These are phyloP conservation scores for Parmales sp. DNA, from an alignment of 108 stramenopile species.

Conservation along the genomic window DNA sequence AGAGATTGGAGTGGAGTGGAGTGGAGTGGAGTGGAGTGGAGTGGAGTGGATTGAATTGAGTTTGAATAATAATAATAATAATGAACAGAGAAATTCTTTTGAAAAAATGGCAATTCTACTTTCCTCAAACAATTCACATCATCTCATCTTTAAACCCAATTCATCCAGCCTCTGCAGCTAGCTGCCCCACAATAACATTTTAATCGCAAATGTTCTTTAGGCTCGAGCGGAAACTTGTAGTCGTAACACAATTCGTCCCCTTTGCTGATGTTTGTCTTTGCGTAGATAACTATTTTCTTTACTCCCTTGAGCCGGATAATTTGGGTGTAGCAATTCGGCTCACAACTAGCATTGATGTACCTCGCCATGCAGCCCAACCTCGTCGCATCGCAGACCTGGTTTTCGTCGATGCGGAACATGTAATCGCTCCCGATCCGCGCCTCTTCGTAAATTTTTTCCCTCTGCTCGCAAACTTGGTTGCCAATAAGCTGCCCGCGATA, in stretches of 20 bases:
- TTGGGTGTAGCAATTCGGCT: conserved; percentile 42
- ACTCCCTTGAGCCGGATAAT: conserved; percentile 1
- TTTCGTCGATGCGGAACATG: conserved; percentile 43
- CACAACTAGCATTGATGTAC: conserved; percentile 53
- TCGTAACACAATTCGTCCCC: conserved; percentile 61
- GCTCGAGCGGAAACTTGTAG: conserved; percentile 64
- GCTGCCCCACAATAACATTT: no score
- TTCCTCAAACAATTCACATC: no score
- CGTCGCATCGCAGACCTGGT: conserved; percentile 14
- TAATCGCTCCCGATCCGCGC: conserved; percentile 34
- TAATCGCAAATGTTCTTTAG: no score
- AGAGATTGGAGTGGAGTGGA: no score
- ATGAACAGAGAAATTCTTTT: no score
- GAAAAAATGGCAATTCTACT: no score
- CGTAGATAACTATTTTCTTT: conserved; percentile 31
- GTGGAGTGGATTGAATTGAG: no score
- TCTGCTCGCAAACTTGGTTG: conserved; percentile 27
- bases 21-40: no score
- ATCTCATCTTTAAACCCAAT: no score
- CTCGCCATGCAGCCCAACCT: conserved; percentile 33
- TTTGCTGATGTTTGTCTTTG: conserved; percentile 31
- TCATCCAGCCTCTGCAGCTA: no score
- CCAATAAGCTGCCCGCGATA: conserved; percentile 43
- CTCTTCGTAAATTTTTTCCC: conserved; percentile 36
- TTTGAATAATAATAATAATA: no score